These are phyloP conservation scores for Lippia alba DNA, from an alignment of 305 asterid species.

Conservation along the genomic window DNA sequence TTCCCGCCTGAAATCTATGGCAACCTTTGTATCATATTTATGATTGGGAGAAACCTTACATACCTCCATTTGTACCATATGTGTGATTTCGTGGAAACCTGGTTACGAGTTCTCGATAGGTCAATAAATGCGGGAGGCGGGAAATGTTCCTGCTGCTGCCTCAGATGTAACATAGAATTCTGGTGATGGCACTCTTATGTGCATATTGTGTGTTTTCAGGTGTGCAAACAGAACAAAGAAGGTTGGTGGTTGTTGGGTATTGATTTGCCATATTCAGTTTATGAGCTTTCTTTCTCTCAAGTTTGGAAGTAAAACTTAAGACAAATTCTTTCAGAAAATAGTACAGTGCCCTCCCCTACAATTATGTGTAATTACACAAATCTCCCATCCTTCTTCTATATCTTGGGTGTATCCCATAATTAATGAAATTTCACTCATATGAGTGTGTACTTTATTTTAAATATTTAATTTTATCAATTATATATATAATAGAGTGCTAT, in stretches of 20 bases:
- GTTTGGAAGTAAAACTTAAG: too few relatives aligned
- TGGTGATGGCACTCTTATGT: not conserved
- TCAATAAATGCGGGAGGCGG: conserved; percentile 48
- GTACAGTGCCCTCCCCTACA: too few relatives aligned
- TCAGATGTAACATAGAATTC: conserved; percentile 43
- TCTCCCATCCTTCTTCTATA: too few relatives aligned
- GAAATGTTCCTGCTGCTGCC: conserved; percentile 38
- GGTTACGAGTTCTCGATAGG: conserved; percentile 22
- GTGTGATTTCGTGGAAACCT: conserved; percentile 30
- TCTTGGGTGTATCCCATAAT: too few relatives aligned
- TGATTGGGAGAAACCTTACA: conserved; percentile 4
- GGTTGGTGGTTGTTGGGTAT: not conserved
- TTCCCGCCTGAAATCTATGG: conserved; percentile 42
- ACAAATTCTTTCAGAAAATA: too few relatives aligned
- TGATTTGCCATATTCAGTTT: not conserved
- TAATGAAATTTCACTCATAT: too few relatives aligned
- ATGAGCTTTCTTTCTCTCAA: not conserved
- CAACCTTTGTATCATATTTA: conserved; percentile 3
- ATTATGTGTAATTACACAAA: too few relatives aligned
- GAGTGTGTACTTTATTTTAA: too few relatives aligned
- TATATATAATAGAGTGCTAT: too few relatives aligned
- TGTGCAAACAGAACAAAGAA: not conserved
- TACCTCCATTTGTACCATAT: conserved; percentile 30
- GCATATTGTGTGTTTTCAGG: not conserved
- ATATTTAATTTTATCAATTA: too few relatives aligned